Base-by-base conservation (phyloP, 106 monocot species). In the Amphibolis antarctica region DNA sequence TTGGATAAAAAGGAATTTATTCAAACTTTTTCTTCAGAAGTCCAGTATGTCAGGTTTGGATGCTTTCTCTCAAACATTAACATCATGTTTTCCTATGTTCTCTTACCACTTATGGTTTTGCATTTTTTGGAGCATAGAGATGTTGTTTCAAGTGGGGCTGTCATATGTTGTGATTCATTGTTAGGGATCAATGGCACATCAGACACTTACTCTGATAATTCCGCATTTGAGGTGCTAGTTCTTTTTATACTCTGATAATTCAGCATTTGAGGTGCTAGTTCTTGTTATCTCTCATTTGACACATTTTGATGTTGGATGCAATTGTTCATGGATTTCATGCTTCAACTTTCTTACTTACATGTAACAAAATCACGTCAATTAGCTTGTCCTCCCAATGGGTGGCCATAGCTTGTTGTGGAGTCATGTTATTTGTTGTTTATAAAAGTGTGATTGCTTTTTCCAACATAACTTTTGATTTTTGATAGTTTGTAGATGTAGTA, bases 1-100 rank as follows among this genome's bases (percentile, higher is more conserved):
- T 31, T 87, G 14, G 90, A 85, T 25, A 98, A 85, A 75, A 74
- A 78, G 15, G 84, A 91, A 64, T 98, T 91, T 70, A 45, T 98
- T 20, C 61, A 71, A 56, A 72, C 80, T 5, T 98, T 98, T 82
- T 78, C 86, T 53, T 76, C 71, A 64, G 90, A 98, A 63, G 66
- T 12, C 55, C 64, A 78, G 23, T 81, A 65, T 73, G 62, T 98
- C 20, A 67, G 66, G 74, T 74, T 36, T 2, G 36, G 4, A 36
- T 36, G 7, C 7, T 36, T 36, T 36, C 36, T 4, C 4, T 36
- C 7, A 36, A 36, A 36, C 7, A 36, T 36, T 4, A 36, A 36
- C 2, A 7, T 36, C 36, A 36, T 47, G 12, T 63, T 46, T 1
- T 1, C 1, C 25, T 63, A 10, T 63, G 14, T 63, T 63, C 12